These are phyloP conservation scores for Phytophthora quininea DNA, from an alignment of 352 stramenopile species.

Conservation along the genomic window DNA sequence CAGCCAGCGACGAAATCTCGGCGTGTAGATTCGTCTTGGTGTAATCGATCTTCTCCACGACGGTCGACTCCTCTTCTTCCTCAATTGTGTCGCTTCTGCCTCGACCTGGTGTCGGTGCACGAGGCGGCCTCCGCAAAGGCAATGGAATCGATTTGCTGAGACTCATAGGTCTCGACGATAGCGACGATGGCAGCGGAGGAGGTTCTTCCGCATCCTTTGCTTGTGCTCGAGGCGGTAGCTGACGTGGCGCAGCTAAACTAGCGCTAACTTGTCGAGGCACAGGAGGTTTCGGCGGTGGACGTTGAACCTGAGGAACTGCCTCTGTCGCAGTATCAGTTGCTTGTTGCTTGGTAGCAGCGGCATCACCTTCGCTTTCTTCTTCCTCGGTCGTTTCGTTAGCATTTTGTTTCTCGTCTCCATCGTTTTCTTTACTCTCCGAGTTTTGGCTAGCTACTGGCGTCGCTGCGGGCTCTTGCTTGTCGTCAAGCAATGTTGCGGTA, in stretches of 20 bases:
- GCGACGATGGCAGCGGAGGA: constrained; percentile 62
- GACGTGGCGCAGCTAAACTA: constrained; percentile 28
- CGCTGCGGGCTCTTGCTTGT: constrained; percentile 16
- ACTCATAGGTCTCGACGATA: constrained; percentile 71
- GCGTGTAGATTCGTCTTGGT: constrained; percentile 76
- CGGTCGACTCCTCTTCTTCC: constrained; percentile 50
- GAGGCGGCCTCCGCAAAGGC: constrained; percentile 40
- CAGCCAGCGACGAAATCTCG: constrained; percentile 84
- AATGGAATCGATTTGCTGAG: constrained; percentile 86
- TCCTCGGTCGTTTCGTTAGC: constrained; percentile 7
- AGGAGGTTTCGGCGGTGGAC: constrained; percentile 22
- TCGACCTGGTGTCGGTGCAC: constrained; percentile 24
- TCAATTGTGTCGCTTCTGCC: constrained; percentile 36
- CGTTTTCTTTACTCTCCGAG: constrained; percentile 8
- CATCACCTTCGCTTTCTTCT: constrained; percentile 15
- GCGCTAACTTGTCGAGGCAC: constrained; percentile 26
- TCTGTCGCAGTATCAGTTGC: constrained; percentile 14
- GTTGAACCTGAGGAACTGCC: constrained; percentile 1
- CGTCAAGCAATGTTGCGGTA: constrained; percentile 29
- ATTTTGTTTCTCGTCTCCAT: constrained; percentile 15
- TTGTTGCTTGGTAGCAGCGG: constrained; percentile 9
- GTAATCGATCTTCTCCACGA: constrained; percentile 75
- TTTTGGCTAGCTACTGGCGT: constrained; percentile 16
- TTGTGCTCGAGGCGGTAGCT: constrained; percentile 24
- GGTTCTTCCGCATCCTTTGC: constrained; percentile 27